Evolutionary conservation across 345 rosid genomes (phyloP).

Genomic region (Populus davidiana): DNA sequence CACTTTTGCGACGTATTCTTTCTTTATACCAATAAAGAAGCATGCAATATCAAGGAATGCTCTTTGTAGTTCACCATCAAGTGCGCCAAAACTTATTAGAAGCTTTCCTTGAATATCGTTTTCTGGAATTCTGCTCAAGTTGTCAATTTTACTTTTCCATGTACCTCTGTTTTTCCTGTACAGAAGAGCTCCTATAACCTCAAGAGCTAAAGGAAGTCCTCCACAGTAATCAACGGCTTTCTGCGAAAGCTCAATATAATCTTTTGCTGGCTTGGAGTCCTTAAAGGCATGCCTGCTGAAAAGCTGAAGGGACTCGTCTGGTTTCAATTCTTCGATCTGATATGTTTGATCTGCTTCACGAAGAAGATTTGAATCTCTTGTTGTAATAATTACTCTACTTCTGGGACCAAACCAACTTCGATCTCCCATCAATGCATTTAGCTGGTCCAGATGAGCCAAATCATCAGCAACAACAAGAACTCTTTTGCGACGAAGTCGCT

Average conservation of each 20-base stretch:
- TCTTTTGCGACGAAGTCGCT: background rate
- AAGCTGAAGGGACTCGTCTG: background rate
- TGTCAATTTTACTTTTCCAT: slow-evolving; percentile 1
- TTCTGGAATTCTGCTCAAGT: too few species aligned
- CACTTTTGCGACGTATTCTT: too few species aligned
- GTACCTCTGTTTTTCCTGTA: background rate
- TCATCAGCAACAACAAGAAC: slow-evolving; percentile 18
- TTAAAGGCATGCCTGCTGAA: too few species aligned
- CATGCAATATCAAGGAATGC: too few species aligned
- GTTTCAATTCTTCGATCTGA: background rate
- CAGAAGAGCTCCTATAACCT: slow-evolving; percentile 10
- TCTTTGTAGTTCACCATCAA: too few species aligned
- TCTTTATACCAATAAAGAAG: too few species aligned
- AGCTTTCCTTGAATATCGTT: too few species aligned
- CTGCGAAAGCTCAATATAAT: background rate
- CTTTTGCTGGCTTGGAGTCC: background rate
- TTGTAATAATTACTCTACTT: slow-evolving; percentile 13
- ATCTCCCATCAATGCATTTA: slow-evolving; percentile 5
- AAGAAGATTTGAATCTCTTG: background rate
- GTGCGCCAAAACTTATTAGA: too few species aligned
- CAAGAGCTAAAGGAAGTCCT: slow-evolving; percentile 13
- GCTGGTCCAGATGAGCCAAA: background rate
- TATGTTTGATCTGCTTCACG: background rate
- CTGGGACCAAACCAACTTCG: background rate
- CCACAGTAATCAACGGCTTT: background rate